Base-by-base conservation (phyloP, 768 basidiomycete species). In the Multifurca ochricompacta region DNA sequence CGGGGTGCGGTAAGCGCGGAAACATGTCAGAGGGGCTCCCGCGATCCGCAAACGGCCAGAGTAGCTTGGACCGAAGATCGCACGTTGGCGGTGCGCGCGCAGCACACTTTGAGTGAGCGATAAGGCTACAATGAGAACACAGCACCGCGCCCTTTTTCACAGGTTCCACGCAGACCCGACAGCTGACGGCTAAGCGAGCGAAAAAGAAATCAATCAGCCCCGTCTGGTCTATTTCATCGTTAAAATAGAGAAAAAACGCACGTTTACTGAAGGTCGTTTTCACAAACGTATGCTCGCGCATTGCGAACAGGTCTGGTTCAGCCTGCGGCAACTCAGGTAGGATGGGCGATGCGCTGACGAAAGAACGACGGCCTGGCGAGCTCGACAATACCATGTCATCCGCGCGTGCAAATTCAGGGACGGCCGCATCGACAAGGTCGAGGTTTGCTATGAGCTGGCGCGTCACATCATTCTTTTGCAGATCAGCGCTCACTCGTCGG, bases 181-280 rank as follows among this genome's bases (percentile, higher is more conserved):
- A 97, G 2, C 77, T 71, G 74, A 96, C 85, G 25, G 90, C 94
- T 97, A 62, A 0, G 50, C 18, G 2, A 19, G 25, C 30, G 6
- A 41, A 46, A 36, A 40, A 25, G 31, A 36, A 23, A 28, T 56
- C 40, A 60, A 49, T 4, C 48, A 44, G 53, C 4, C 2, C 23
- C n/a, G n/a, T 31, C 49, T 37, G 30, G 44, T 31, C 46, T 45
- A 21, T 4, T 6, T 21, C 48, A n/a, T 49, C 21, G 30, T 39
- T 7, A 23, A 48, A 47, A 53, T 59, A 23, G 43, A 45, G 14
- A 39, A 13, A 21, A 57, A 39, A 74, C 88, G 67, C 66, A 96
- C 93, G 81, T 74, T 93, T 93, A 64, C 84, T 83, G 68, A 97
- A 96, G 8, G 87, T 87, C 3, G 91, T 94, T 73, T 90, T 93